Base-by-base conservation (phyloP, 805 yeast species). In the Candida ascalaphidarum region DNA sequence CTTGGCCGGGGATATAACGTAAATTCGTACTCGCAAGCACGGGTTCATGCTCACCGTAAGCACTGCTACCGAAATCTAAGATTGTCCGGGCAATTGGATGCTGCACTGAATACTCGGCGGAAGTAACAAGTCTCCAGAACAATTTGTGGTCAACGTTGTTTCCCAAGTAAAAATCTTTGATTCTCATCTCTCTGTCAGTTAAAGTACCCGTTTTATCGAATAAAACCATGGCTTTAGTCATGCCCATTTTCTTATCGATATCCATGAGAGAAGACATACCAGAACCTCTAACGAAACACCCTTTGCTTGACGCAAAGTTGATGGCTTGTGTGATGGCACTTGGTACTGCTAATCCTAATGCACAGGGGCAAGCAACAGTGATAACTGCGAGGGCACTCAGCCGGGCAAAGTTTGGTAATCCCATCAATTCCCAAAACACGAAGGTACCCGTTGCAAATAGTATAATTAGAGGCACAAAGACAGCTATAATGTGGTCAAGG, bases 331-430 rank as follows among this genome's bases (percentile, higher is more conserved):
- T 30, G 16, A 30, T 15, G 5, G 33, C 21, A 10, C 26, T 30
- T 16, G 33, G 33, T 7, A 30, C 24, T 12, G 33, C 29, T 14
- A 30, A 26, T 17, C 33, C 33, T 11, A 30, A 26, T 15, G 33
- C 33, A 22, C 33, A 30, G 7, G 33, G 33, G 15, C 33, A 30
- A 4, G 33, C 33, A 22, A 30, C 21, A 14, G 33, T 30, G 12
- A 30, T 22, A 3, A 30, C 33, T n/a, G 33, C 21, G 16, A 30
- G 30, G 5, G 33, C 33, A 17, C 33, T 26, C 9, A 30, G 17
- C 11, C 30, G 21, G 14, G 33, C 33, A 18, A 14, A 26, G 11
- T 20, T 25, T 21, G 10, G 33, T 14, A n/a, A n/a, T n/a, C n/a
- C n/a, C n/a, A n/a, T n/a, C n/a, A n/a, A n/a, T n/a, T n/a, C n/a